Evolutionary conservation across 164 flowering plant genomes (phyloP).

Genomic region (Platanus orientalis): DNA sequence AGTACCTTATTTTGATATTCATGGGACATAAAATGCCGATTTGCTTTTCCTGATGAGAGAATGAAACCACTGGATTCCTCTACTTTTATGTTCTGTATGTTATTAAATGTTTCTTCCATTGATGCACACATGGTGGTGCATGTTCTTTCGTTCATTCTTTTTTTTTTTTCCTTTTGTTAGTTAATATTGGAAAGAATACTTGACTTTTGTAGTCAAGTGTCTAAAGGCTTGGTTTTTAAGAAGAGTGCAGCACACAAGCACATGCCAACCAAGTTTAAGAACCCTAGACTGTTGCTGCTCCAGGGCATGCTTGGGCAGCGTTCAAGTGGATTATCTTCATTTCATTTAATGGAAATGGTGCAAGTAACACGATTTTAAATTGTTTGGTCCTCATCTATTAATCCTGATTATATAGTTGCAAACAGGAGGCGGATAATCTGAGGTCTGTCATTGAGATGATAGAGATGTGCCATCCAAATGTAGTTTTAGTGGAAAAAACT

Average conservation of each 20-base stretch:
- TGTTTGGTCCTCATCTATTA: background rate
- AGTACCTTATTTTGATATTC: background rate
- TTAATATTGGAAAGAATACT: background rate
- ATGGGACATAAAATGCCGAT: background rate
- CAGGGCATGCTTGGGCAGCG: slow-evolving; percentile 66
- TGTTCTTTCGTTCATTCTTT: no score
- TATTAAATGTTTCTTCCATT: background rate
- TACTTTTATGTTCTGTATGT: background rate
- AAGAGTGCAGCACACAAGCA: slow-evolving; percentile 92
- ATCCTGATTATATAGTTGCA: slow-evolving; percentile 15
- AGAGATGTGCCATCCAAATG: slow-evolving; percentile 68
- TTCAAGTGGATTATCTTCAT: slow-evolving; percentile 62
- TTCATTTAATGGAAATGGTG: slow-evolving; percentile 59
- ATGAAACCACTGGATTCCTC: background rate
- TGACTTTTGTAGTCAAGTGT: slow-evolving; percentile 57
- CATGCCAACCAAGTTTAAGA: slow-evolving; percentile 67
- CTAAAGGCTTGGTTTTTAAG: slow-evolving; percentile 87
- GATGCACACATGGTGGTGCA: background rate
- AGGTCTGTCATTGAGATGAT: slow-evolving; percentile 54
- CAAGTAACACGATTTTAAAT: slow-evolving; percentile 41
- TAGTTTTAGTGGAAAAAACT: slow-evolving; percentile 82
- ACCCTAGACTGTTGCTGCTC: slow-evolving; percentile 71
- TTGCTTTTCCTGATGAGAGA: background rate
- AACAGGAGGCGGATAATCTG: slow-evolving; percentile 54
- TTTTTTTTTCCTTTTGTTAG: background rate